Evolutionary conservation across 2,329 filamentous ascomycete genomes (phyloP), one percentile per base, ranked within the genome.

Genomic region (Neoarthrinium moseri): DNA sequence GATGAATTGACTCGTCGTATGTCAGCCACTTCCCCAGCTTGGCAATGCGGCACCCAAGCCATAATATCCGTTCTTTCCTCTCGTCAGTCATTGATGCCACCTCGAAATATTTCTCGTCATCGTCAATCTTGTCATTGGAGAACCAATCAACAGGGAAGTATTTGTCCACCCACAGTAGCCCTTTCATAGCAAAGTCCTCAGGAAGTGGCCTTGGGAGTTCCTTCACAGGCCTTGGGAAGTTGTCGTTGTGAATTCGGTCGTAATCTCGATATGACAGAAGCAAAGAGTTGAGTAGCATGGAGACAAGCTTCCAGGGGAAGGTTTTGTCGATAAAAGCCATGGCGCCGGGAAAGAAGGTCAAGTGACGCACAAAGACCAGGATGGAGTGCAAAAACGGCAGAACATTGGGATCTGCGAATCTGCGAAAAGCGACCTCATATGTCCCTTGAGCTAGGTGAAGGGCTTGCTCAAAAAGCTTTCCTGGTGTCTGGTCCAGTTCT

Each of bases 51-150:
- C 72, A 68, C 0, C 74, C 81, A 0, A 86, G 61, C 68, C 78
- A 84, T 0, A 87, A 57, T 0, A 84, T 75, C 0, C 84, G 70
- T 43, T 81, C 78, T 26, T 73, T 75, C 5, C 84, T 70, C n/a
- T 77, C 68, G 13, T 75, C 73, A 0, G 70, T 70, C 59, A 84
- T 83, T 0, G 79, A 84, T 0, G 80, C 66, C 0, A 78, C 63
- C 55, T 88, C 84, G 36, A 87, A 77, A 13, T 75, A 76, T 33
- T 83, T 77, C 49, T 87, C 84, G 10, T 86, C 81, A n/a, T 87
- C 84, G 21, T 87, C 83, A 5, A 83, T 72, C 47, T 76, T 75
- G 2, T 75, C 73, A 7, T 73, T 71, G 0, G 60, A 53, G 56
- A 88, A 88, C 78, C 80, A 87, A 1, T 71, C 66, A 0, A 63